Conservation (phyloP, 2,329 filamentous ascomycete genomes). For the Fusarium buxicola region DNA sequence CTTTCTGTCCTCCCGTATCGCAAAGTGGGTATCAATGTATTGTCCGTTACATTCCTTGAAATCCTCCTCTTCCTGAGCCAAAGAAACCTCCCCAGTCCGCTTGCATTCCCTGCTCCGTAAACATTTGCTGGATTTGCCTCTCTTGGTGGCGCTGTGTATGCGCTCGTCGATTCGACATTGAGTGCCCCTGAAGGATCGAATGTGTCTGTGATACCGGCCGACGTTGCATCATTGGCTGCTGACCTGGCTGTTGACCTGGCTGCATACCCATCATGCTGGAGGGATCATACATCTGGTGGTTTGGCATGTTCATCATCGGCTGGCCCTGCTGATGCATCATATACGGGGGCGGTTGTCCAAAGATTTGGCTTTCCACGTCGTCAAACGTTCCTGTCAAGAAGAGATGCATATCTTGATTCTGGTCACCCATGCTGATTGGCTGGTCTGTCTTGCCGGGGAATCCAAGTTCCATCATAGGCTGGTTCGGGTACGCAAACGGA, state of each 20-base stretch:
- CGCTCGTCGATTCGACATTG: constrained; percentile 40
- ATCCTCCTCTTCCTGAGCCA: constrained; percentile 56
- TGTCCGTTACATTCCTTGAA: constrained; percentile 56
- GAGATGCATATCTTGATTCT: constrained; percentile 56
- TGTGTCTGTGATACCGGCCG: constrained; percentile 41
- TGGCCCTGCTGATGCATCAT: constrained; percentile 63
- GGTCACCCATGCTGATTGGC: constrained; percentile 50
- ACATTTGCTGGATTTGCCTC: constrained; percentile 62
- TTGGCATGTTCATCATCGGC: constrained; percentile 56
- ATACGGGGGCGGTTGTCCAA: constrained; percentile 78
- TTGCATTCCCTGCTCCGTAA: constrained; percentile 60
- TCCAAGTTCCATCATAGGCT: constrained; percentile 73
- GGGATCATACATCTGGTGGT: constrained; percentile 57
- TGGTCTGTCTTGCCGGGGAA: constrained; percentile 52
- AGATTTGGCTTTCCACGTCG: constrained; percentile 78
- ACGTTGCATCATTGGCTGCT: constrained; percentile 43
- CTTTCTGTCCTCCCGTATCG: constrained; percentile 45
- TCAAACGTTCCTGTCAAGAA: constrained; percentile 67
- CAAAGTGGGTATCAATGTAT: constrained; percentile 55
- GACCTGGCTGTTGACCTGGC: constrained; percentile 52
- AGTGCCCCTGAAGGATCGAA: constrained; percentile 42
- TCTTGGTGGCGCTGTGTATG: constrained; percentile 51
- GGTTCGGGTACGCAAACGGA: constrained; percentile 83
- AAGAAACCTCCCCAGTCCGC: constrained; percentile 62
- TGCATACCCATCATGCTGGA: constrained; percentile 58